phyloP scores from a whole-genome alignment of 2,329 filamentous ascomycete genomes.

The Nemania diffusa region DNA sequence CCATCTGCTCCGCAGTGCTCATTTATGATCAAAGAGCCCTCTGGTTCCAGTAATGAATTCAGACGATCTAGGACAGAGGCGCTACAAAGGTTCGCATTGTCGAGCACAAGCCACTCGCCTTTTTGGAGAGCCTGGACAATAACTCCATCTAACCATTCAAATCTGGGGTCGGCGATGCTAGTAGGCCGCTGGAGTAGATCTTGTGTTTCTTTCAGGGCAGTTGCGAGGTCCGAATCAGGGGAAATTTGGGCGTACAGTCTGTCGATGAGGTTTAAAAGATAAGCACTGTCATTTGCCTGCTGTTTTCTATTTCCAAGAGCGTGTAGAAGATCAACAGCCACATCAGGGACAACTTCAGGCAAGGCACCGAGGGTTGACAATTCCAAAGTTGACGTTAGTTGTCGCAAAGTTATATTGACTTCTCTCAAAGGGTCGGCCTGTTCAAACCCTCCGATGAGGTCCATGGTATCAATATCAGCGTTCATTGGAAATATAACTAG shows the following conservation, averaged over 20 bases:
- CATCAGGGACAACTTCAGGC: constrained; percentile 58
- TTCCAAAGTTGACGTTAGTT: constrained; percentile 56
- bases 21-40: constrained; percentile 88
- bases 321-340: constrained; percentile 63
- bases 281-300: constrained; percentile 52
- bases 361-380: constrained; percentile 60
- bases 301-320: constrained; percentile 57
- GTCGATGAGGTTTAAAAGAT: constrained; percentile 54
- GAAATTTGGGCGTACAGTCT: constrained; percentile 56
- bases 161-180: constrained; percentile 77
- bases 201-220: constrained; percentile 60
- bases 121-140: constrained; percentile 86
- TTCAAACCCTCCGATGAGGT: constrained; percentile 96
- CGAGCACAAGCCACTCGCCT: constrained; percentile 92
- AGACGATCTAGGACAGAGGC: constrained; percentile 93
- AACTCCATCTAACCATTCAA: constrained; percentile 96
- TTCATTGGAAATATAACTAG: constrained; percentile 90
- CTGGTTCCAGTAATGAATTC: constrained; percentile 92
- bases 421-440: constrained; percentile 86
- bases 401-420: constrained; percentile 67
- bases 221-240: constrained; percentile 57
- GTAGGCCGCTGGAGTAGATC: constrained; percentile 63
- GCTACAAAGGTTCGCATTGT: constrained; percentile 97
- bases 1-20: constrained; percentile 89
- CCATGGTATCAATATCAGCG: constrained; percentile 95